Conservation (phyloP, 2,329 filamentous ascomycete genomes). For the Calonectria henricotiae region DNA sequence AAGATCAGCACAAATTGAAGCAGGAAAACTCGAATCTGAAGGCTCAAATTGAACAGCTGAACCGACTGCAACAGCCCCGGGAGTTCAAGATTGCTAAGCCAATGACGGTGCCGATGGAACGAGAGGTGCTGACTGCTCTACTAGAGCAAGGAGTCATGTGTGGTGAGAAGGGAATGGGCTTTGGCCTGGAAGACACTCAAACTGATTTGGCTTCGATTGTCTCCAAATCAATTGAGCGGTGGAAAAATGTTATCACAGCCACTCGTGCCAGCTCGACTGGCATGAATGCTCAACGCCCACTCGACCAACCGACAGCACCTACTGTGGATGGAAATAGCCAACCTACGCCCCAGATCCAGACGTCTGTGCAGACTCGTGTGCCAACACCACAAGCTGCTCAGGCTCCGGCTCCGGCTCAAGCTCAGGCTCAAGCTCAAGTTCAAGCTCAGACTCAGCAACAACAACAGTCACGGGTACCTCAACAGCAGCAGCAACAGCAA, state of each 20-base stretch:
- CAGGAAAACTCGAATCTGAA: constrained; percentile 74
- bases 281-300: constrained; percentile 67
- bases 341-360: constrained; percentile 45
- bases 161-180: constrained; percentile 62
- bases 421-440: constrained; percentile 13
- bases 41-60: constrained; percentile 73
- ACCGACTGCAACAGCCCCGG: constrained; percentile 72
- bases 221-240: constrained; percentile 72
- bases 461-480: constrained; percentile 39
- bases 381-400: constrained; percentile 35
- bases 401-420: constrained; percentile 42
- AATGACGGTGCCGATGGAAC: constrained; percentile 68
- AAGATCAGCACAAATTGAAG: constrained; percentile 66
- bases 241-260: constrained; percentile 75
- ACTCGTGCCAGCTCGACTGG: constrained; percentile 63
- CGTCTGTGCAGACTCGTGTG: constrained; percentile 42
- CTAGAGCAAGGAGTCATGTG: constrained; percentile 63
- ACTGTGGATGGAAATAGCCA: constrained; percentile 42
- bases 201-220: constrained; percentile 69
- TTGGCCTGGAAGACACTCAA: constrained; percentile 68
- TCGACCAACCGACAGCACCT: constrained; percentile 59
- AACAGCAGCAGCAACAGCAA: constrained; percentile 45
- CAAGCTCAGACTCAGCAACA: constrained; percentile 29
- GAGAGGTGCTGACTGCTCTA: constrained; percentile 65
- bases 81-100: constrained; percentile 72